Percentiles rank a stretch among this genome's conserved stretches.
These are phyloP conservation scores for Leucaena leucocephala DNA, from an alignment of 306 rosid species.

Conservation along the genomic window DNA sequence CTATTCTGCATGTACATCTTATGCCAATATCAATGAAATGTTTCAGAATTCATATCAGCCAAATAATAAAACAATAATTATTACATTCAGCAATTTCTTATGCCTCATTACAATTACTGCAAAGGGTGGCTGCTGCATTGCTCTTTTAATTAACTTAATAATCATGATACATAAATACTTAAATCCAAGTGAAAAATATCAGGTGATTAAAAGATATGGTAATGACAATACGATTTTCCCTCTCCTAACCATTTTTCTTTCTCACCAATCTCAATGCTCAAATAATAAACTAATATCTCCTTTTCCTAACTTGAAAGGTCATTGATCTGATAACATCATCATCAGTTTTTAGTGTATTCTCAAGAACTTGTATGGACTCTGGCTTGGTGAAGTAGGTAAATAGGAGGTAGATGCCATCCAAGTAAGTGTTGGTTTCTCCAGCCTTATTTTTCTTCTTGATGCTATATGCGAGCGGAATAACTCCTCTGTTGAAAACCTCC, in stretches of 20 bases:
- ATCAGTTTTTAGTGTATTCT: slow-evolving; percentile 57
- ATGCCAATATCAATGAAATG: neutral
- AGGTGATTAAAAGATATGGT: slow-evolving; percentile 35
- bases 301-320: slow-evolving; percentile 73
- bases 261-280: slow-evolving; percentile 24
- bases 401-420: slow-evolving; percentile 95
- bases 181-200: slow-evolving; percentile 35
- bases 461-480: slow-evolving; percentile 71
- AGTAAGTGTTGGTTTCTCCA: slow-evolving; percentile 85
- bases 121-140: neutral
- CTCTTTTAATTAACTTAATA: slow-evolving; percentile 21
- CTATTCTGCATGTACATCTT: neutral
- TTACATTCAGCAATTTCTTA: neutral
- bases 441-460: slow-evolving; percentile 88
- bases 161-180: slow-evolving; percentile 41
- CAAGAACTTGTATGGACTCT: slow-evolving; percentile 64
- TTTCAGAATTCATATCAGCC: neutral
- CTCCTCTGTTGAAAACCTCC: slow-evolving; percentile 96
- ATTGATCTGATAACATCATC: slow-evolving; percentile 78
- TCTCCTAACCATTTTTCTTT: slow-evolving; percentile 35
- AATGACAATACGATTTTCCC: slow-evolving; percentile 32
- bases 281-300: slow-evolving; percentile 54
- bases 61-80: neutral
- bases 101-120: neutral
- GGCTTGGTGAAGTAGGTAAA: slow-evolving; percentile 90